These are phyloP conservation scores for Pseudonitzschia delicatissima DNA, from an alignment of 108 stramenopile genomes.

Conservation along the genomic window DNA sequence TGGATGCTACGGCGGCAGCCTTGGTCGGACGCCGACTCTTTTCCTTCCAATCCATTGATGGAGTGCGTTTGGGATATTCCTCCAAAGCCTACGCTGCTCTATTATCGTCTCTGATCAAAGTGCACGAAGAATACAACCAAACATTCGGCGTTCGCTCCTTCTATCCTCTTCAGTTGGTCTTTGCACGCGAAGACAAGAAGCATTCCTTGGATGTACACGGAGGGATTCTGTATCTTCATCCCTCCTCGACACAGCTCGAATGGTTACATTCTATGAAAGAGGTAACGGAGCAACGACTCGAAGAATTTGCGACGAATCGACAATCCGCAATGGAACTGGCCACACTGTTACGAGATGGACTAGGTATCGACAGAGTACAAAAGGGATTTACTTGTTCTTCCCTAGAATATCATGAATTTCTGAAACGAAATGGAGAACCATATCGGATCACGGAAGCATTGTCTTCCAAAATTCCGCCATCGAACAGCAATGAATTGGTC, in stretches of 20 bases:
- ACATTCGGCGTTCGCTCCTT: conserved; percentile 60
- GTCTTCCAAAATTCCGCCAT: neutral
- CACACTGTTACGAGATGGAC: conserved; percentile 36
- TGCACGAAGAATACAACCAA: conserved; percentile 61
- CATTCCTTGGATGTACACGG: conserved; percentile 55
- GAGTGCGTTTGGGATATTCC: conserved; percentile 66
- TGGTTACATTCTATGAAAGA: conserved; percentile 50
- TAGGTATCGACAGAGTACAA: conserved; percentile 28
- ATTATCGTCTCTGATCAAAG: conserved; percentile 42
- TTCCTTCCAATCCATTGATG: conserved; percentile 77
- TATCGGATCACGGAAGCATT: neutral
- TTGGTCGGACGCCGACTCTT: conserved; percentile 58
- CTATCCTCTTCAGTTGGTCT: conserved; percentile 75
- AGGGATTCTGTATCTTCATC: conserved; percentile 59
- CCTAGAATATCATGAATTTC: conserved; percentile 55
- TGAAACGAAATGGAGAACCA: conserved; percentile 29
- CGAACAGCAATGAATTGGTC: conserved; percentile 12
- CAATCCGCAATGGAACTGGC: conserved; percentile 21
- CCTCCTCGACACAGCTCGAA: conserved; percentile 63
- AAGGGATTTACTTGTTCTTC: conserved; percentile 69
- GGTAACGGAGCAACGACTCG: conserved; percentile 45
- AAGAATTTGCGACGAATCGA: conserved; percentile 40
- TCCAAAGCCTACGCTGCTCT: conserved; percentile 55
- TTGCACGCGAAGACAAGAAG: conserved; percentile 48
- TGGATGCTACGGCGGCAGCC: conserved; percentile 71